Evolutionary conservation across 192 early-diverging fungal genomes (phyloP), one percentile per base, ranked within the genome.

Genomic region (Coemansia sp.): DNA sequence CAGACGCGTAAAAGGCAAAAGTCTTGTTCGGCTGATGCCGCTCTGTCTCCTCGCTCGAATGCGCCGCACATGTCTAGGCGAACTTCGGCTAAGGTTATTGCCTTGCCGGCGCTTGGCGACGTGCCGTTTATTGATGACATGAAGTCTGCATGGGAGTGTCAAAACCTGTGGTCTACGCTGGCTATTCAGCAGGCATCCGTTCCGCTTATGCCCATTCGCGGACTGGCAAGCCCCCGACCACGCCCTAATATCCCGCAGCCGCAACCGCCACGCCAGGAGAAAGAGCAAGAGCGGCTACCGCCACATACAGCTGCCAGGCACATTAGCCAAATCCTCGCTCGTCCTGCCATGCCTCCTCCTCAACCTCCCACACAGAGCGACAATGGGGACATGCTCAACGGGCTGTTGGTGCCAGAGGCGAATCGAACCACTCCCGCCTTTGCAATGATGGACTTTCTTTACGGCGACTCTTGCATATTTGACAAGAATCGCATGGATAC

Each of bases 51-150:
- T 49, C 47, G 11, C 11, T 9, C n/a, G 22, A 11, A 10, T 25
- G 47, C 27, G 25, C 27, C 51, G 27, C 27, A 54, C 7, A 17
- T 17, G 15, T 54, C 51, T 54, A 54, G 15, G 17, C 51, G 51
- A 29, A 15, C 51, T 5, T 54, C 27, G 27, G 27, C 14, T 0
- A 54, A 32, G 19, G 56, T 2, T 20, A 37, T 10, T 22, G 32
- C 10, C 24, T 43, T 60, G 7, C 69, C 69, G 35, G 51, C 64
- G 2, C 27, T 66, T 2, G 70, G 39, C 20, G 58, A 73, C 6
- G 49, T 77, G 20, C 75, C 74, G 27, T 70, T 67, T 64, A 27
- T 67, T 12, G 37, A 17, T 15, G 70, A 71, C 12, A 42, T 64
- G 22, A 62, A 68, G 32, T 65, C 69, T 6, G 64, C 31, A 3